Evolutionary conservation across 176 grass and related monocot genomes (phyloP), one percentile per base, ranked within the genome.

Genomic region (Oropetium thomaeum): DNA sequence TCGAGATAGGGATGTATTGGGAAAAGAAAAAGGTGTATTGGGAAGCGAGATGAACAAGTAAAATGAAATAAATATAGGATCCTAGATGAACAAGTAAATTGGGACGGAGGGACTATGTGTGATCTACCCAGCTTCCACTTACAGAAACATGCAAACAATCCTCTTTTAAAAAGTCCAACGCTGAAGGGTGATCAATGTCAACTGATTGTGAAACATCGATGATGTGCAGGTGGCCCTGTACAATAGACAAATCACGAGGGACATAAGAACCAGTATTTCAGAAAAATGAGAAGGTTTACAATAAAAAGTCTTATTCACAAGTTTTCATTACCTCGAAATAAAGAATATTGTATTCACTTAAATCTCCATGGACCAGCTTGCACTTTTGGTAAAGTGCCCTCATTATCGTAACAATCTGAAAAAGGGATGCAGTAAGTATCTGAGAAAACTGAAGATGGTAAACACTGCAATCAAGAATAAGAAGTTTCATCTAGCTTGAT

Each of bases 271-370:
- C 22, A 30, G 22, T 79, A n/a, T n/a, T n/a, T n/a, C n/a, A n/a
- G n/a, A n/a, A n/a, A n/a, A n/a, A n/a, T n/a, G n/a, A 27, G 60
- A 78, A 26, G 33, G 31, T n/a, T n/a, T 49, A 12, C 29, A 67
- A 8, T 13, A 23, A 89, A 53, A 8, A n/a, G n/a, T 32, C 7
- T 85, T 33, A 44, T 22, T 7, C 58, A 49, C 28, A 62, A 19
- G 78, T 48, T n/a, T 79, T 17, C 59, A 37, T 35, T 84, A 99
- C 96, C 91, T 95, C 96, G 30, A 84, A 99, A 90, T 99, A 95
- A 76, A 99, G 91, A 77, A 99, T 92, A 69, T 99, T 99, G 82
- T 99, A 99, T 84, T 99, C 96, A 81, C 96, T 99, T 69, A 99
- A 84, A 82, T 99, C 96, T 73, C 96, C 96, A 79, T 99, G 96